Conservation (phyloP, 129 eudicot genomes). For the Centrapalus pauciflorus region DNA sequence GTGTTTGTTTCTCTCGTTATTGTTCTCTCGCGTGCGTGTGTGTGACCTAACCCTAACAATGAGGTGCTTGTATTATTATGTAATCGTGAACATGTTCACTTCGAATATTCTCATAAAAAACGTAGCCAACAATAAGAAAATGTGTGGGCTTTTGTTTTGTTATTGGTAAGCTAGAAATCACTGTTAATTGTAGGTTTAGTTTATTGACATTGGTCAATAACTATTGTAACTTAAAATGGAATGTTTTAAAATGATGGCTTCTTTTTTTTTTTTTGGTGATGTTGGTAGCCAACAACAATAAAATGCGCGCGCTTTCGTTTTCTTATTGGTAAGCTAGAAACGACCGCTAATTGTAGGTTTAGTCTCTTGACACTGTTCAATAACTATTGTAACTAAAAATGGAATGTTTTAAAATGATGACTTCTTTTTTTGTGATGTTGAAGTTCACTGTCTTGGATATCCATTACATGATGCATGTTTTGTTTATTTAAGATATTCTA, state of each 20-base stretch:
- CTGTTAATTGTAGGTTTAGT: not conserved
- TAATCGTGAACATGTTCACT: not conserved
- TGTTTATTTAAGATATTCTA: not conserved
- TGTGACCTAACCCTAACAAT: too few species aligned
- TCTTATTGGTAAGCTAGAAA: too few species aligned
- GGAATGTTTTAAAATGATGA: not conserved
- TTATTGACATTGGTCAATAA: not conserved
- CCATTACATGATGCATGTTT: not conserved
- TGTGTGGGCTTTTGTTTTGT: not conserved
- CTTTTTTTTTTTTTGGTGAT: not conserved
- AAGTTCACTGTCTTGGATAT: not conserved
- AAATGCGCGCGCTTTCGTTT: too few species aligned
- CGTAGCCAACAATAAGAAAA: not conserved
- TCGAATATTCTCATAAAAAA: not conserved
- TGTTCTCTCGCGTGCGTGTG: too few species aligned
- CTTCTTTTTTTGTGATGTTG: not conserved
- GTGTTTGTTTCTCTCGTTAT: too few species aligned
- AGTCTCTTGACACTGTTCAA: not conserved
- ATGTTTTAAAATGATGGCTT: not conserved
- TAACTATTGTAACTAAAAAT: not conserved
- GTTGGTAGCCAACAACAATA: too few species aligned
- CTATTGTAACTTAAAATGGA: not conserved
- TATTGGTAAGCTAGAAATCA: slow-evolving; percentile 3
- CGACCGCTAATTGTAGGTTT: too few species aligned
- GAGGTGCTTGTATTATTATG: not conserved